Base-by-base conservation (phyloP, 306 rosid genomes). In the Inga laurina region DNA sequence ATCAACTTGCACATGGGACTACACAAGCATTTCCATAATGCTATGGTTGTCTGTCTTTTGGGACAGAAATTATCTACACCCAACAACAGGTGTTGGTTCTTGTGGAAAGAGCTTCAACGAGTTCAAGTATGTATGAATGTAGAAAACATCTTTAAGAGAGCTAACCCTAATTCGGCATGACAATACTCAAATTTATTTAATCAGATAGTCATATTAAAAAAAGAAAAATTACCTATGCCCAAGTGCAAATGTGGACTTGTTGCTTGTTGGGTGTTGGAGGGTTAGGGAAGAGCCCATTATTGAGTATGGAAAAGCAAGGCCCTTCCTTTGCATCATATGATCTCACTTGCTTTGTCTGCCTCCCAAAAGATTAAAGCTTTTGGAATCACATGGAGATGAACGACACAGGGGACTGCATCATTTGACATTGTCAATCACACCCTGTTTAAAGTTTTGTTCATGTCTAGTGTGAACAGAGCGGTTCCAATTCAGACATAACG, bases 311-410 rank as follows among this genome's bases (percentile, higher is more conserved):
- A 88, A 88, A 82, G 82, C 76, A 62, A 39, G 76, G 69, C 77
- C 75, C 41, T 74, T 56, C 30, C 9, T 4, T 30, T 4, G 74
- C 69, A 71, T 15, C 24, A 78, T 59, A 51, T 45, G 83, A 43
- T 21, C 80, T 75, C 77, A 81, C 72, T 84, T 76, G 82, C 84
- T 79, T 72, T 80, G 88, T 82, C 90, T 79, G 76, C 84, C 84
- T 82, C 75, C 21, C 41, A 44, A 76, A 59, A 65, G 44, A 44
- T 68, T 64, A 79, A 84, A 37, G 84, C 86, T 19, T 52, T 61
- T 79, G 64, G 79, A 22, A 24, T 75, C 86, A 87, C 80, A 76
- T 80, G 78, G 74, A 44, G 57, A 56, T 24, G 74, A 61, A 61
- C 67, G 74, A n/a, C 45, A 61, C 49, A 35, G 45, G 19, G 46